A percentile compares a stretch with the other conserved stretches of the same genome.
Evolutionary conservation across 768 basidiomycete species (phyloP).

Genomic region (Dioszegia aurantiaca): DNA sequence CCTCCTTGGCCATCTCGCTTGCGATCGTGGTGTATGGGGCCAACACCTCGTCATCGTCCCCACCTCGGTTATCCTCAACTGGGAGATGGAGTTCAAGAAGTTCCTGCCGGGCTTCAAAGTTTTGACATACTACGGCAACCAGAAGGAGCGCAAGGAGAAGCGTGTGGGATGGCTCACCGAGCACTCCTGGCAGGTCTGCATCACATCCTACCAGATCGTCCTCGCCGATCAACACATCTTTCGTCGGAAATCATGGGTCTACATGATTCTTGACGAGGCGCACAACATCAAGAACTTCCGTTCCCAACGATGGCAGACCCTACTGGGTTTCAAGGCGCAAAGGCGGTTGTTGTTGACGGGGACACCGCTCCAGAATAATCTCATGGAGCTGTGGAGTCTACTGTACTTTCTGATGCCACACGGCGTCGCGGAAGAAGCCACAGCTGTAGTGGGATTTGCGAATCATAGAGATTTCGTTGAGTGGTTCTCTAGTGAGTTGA

Average conservation of each 20-base stretch:
- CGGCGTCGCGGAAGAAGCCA: conserved; percentile 46
- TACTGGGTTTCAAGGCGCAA: conserved; percentile 69
- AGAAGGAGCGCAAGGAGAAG: conserved; percentile 83
- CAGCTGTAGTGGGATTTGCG: conserved; percentile 63
- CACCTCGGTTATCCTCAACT: conserved; percentile 54
- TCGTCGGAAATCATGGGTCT: conserved; percentile 90
- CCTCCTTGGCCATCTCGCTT: conserved; percentile 53
- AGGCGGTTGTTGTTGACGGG: conserved; percentile 50
- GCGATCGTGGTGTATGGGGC: conserved; percentile 54
- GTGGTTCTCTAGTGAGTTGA: conserved; percentile 86
- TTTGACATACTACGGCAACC: conserved; percentile 56
- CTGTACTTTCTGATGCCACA: conserved; percentile 54
- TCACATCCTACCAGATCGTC: conserved; percentile 91
- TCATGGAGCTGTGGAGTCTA: conserved; percentile 56
- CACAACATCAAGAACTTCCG: conserved; percentile 98
- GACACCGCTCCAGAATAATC: conserved; percentile 53
- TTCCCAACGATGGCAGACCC: conserved; percentile 86
- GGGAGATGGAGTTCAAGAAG: conserved; percentile 56
- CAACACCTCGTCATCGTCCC: conserved; percentile 55
- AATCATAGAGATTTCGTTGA: conserved; percentile 89
- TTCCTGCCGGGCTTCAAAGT: conserved; percentile 54
- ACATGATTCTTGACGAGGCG: conserved; percentile 93
- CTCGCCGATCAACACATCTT: conserved; percentile 85
- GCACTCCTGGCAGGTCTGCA: conserved; percentile 86
- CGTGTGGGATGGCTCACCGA: conserved; percentile 88